These are phyloP conservation scores for Hypoxylon sp. DNA, from an alignment of 2,329 filamentous ascomycete species.

Conservation along the genomic window DNA sequence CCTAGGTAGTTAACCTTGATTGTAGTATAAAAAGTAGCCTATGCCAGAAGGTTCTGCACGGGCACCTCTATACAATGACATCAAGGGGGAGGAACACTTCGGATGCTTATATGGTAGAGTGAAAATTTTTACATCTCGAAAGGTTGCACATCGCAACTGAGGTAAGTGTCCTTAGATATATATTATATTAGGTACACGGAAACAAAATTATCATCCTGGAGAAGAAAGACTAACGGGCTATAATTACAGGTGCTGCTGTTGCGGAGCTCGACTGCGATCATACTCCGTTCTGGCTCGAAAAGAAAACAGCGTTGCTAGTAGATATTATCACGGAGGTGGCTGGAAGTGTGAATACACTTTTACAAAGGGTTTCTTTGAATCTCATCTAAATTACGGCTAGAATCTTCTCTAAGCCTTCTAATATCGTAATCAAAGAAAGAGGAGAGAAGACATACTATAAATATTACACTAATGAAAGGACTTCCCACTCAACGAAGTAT, in stretches of 20 bases:
- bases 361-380: background rate
- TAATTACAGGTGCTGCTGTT: slow-evolving; percentile 8
- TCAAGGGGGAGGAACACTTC: slow-evolving; percentile 17
- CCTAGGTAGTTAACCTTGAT: background rate
- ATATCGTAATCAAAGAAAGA: background rate
- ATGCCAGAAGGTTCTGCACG: slow-evolving; percentile 8
- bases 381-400: background rate
- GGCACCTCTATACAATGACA: slow-evolving; percentile 17
- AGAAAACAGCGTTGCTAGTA: slow-evolving; percentile 22
- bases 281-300: slow-evolving; percentile 30
- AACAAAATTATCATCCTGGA: slow-evolving; percentile 23
- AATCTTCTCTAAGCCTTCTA: too few species aligned
- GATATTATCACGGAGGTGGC: slow-evolving; percentile 23
- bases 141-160: background rate
- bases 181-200: slow-evolving; percentile 20
- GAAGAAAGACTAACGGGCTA: slow-evolving; percentile 20
- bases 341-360: background rate
- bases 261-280: slow-evolving; percentile 27
- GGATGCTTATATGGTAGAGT: slow-evolving; percentile 21
- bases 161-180: slow-evolving; percentile 9
- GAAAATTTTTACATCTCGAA: background rate
- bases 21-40: slow-evolving; percentile 15
- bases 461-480: background rate
- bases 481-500: too few species aligned
- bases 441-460: background rate